Conservation (phyloP, 257 asterid species). For the Lavandula angustifolia region DNA sequence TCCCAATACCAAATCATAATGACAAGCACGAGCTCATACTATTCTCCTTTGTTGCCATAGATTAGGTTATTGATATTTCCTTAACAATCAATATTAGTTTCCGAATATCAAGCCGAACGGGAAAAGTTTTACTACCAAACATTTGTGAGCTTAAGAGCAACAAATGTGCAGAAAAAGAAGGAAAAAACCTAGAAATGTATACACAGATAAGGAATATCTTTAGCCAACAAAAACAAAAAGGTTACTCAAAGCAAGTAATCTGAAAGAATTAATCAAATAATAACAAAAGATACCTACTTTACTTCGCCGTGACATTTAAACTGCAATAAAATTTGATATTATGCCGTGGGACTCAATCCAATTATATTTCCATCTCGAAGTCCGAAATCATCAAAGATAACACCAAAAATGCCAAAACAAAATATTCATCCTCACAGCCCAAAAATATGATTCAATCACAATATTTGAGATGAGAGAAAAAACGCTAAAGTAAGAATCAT, state of each 20-base stretch:
- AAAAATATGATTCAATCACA: conserved; percentile 6
- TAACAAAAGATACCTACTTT: neutral
- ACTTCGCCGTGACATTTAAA: neutral
- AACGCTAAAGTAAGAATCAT: conserved; percentile 1
- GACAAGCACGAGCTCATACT: conserved; percentile 11
- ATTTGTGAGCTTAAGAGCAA: neutral
- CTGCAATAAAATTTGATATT: neutral
- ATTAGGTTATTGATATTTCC: conserved; percentile 7
- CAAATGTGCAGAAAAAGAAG: neutral
- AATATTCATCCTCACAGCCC: neutral
- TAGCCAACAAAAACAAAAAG: neutral
- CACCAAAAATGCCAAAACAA: neutral
- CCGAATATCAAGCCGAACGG: conserved; percentile 2
- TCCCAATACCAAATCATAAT: conserved; percentile 14
- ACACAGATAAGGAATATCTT: neutral
- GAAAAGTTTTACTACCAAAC: neutral
- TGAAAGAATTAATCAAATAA: neutral
- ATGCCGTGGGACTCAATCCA: conserved; percentile 4
- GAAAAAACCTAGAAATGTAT: neutral
- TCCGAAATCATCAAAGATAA: conserved; percentile 12
- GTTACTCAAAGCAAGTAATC: neutral
- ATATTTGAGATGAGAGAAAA: neutral
- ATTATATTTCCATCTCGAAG: conserved; percentile 15
- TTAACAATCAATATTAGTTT: neutral
- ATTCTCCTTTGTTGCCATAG: neutral